Evolutionary conservation across 305 asterid species (phyloP).

Genomic region (Fraxinus ornus): DNA sequence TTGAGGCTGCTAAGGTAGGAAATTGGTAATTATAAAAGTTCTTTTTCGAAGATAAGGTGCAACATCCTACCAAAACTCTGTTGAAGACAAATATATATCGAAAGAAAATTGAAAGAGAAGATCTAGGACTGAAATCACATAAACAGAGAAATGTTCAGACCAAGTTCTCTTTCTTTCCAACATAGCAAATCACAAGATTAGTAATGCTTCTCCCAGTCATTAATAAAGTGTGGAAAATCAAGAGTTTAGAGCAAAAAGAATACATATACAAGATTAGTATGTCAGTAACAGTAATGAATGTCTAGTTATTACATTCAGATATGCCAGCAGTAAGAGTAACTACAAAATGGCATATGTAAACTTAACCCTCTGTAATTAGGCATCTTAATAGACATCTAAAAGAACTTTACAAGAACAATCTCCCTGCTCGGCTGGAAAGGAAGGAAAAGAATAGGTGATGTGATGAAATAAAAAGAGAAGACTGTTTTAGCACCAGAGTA

Average conservation of each 20-base stretch:
- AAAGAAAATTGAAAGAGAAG: too few relatives aligned
- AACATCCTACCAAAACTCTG: too few relatives aligned
- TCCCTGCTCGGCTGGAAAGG: background rate
- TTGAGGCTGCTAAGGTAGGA: too few relatives aligned
- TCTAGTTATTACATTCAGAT: background rate
- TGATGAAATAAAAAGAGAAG: background rate
- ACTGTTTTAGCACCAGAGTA: background rate
- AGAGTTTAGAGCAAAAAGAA: background rate
- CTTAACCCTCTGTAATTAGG: background rate
- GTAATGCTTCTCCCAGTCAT: too few relatives aligned
- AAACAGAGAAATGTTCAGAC: too few relatives aligned
- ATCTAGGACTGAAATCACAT: too few relatives aligned
- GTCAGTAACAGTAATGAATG: background rate
- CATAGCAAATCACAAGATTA: too few relatives aligned
- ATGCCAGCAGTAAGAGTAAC: background rate
- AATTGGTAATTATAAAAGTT: too few relatives aligned
- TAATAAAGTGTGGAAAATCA: too few relatives aligned
- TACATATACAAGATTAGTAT: background rate
- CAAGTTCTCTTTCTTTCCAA: too few relatives aligned
- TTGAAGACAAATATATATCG: too few relatives aligned
- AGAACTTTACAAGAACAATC: background rate
- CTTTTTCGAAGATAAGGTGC: too few relatives aligned
- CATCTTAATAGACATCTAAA: background rate
- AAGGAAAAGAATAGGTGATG: background rate
- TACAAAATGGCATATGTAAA: background rate